Evolutionary conservation across 1,284 basidiomycete species (phyloP).

Genomic region (Ceratobasidium sp.): DNA sequence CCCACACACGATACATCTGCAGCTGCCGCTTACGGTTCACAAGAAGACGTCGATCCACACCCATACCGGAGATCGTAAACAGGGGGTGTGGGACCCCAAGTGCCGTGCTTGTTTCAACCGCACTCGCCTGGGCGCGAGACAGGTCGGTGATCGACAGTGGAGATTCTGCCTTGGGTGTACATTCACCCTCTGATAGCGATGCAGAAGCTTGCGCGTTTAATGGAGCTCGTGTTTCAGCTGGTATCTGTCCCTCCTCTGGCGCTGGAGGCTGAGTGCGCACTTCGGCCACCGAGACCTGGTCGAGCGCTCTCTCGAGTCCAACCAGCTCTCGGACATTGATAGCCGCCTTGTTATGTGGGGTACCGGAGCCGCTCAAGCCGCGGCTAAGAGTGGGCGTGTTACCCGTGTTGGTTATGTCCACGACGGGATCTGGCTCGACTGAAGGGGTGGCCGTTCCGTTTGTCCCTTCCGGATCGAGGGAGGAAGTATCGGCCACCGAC

Average conservation of each 20-base stretch:
- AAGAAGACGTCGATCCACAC: constrained; percentile 85
- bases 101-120: constrained; percentile 8
- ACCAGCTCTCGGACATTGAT: not conserved
- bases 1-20: constrained; percentile 90
- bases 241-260: not conserved
- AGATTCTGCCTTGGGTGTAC: not conserved
- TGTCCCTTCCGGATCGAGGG: not conserved
- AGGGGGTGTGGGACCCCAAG: constrained; percentile 51
- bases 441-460: not conserved
- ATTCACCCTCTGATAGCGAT: not conserved
- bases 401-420: not conserved
- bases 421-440: not conserved
- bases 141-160: constrained; percentile 1
- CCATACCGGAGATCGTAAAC: constrained; percentile 77
- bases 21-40: constrained; percentile 90
- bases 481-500: not conserved
- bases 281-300: constrained; percentile 3
- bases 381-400: not conserved
- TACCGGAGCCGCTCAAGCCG: not conserved
- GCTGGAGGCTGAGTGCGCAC: constrained; percentile 5
- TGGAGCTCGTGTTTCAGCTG: constrained; percentile 1
- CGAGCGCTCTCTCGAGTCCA: not conserved
- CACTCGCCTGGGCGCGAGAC: constrained; percentile 9
- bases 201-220: not conserved
- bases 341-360: constrained; percentile 2